Evolutionary conservation across 2,329 filamentous ascomycete species (phyloP).

Genomic region (Nothomitra cinnamomea): DNA sequence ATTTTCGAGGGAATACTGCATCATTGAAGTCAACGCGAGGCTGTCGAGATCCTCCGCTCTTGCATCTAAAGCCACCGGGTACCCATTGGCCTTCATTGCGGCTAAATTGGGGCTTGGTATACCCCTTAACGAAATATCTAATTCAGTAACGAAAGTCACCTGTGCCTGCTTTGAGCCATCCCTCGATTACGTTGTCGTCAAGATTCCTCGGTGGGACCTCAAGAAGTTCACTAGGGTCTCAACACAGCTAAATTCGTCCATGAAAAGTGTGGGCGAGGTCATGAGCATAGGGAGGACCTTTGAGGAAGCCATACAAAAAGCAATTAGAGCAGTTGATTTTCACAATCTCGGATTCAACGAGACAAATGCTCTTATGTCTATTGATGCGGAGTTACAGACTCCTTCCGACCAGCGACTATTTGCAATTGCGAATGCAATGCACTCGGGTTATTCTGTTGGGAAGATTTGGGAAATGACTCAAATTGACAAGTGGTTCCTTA

Average conservation of each 20-base stretch:
- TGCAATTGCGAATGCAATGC: slow-evolving; percentile 95
- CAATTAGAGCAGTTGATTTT: slow-evolving; percentile 87
- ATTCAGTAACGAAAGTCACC: slow-evolving; percentile 87
- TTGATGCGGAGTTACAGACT: slow-evolving; percentile 90
- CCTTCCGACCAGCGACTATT: slow-evolving; percentile 95
- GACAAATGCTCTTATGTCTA: slow-evolving; percentile 81
- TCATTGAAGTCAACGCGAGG: slow-evolving; percentile 97
- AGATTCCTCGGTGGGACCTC: slow-evolving; percentile 96
- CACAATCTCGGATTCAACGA: slow-evolving; percentile 91
- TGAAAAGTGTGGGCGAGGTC: slow-evolving; percentile 99
- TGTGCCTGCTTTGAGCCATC: slow-evolving; percentile 98
- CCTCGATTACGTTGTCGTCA: slow-evolving; percentile 93
- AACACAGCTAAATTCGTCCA: slow-evolving; percentile 87
- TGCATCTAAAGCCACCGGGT: slow-evolving; percentile 92
- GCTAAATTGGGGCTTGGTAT: slow-evolving; percentile 93
- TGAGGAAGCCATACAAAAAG: slow-evolving; percentile 96
- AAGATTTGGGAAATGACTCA: slow-evolving; percentile 97
- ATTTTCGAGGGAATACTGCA: slow-evolving; percentile 90
- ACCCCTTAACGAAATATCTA: slow-evolving; percentile 88
- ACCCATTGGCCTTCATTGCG: slow-evolving; percentile 88
- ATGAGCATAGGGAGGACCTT: slow-evolving; percentile 97
- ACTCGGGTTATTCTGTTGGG: slow-evolving; percentile 79
- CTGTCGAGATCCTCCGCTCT: slow-evolving; percentile 88
- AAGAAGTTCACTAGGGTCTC: slow-evolving; percentile 98
- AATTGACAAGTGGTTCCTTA: slow-evolving; percentile 98